A percentile compares a stretch with the other conserved stretches of the same genome.
phyloP scores from a whole-genome alignment of 129 eudicot genomes.

The Pulicaria dysenterica region DNA sequence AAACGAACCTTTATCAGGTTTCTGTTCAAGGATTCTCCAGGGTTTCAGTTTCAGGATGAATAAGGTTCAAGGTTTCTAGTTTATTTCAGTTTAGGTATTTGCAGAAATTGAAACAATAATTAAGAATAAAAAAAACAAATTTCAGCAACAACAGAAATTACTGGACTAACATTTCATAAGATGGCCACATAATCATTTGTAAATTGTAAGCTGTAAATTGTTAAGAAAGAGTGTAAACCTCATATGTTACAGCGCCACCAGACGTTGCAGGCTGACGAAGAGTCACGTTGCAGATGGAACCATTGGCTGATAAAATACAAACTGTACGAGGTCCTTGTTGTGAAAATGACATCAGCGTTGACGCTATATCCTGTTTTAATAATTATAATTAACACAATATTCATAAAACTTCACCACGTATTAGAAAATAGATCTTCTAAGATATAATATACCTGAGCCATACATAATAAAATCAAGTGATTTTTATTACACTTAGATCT shows the following conservation, averaged over 20 bases:
- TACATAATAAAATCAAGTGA: conserved; percentile 7
- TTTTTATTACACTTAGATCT: neutral
- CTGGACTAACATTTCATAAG: too few relatives aligned
- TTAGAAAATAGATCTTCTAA: neutral
- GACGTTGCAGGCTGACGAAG: conserved; percentile 84
- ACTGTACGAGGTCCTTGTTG: conserved; percentile 96
- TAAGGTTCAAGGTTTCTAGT: too few relatives aligned
- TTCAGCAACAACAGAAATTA: too few relatives aligned
- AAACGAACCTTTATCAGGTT: too few relatives aligned
- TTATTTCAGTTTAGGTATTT: too few relatives aligned
- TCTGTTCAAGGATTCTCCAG: too few relatives aligned
- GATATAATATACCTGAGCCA: neutral
- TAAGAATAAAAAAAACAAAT: too few relatives aligned
- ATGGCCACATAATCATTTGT: too few relatives aligned
- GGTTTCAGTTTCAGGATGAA: too few relatives aligned
- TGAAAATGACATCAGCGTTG: conserved; percentile 74
- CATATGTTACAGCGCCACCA: conserved; percentile 77
- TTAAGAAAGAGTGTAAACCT: conserved; percentile 51
- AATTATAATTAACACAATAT: neutral
- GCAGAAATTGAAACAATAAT: too few relatives aligned
- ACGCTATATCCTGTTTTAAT: conserved; percentile 73
- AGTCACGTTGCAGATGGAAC: conserved; percentile 74
- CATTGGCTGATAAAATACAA: conserved; percentile 92
- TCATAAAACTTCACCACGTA: neutral
- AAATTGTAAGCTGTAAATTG: neutral